Conservation (phyloP, 2,329 filamentous ascomycete genomes). For the Bretziella fagacearum region DNA sequence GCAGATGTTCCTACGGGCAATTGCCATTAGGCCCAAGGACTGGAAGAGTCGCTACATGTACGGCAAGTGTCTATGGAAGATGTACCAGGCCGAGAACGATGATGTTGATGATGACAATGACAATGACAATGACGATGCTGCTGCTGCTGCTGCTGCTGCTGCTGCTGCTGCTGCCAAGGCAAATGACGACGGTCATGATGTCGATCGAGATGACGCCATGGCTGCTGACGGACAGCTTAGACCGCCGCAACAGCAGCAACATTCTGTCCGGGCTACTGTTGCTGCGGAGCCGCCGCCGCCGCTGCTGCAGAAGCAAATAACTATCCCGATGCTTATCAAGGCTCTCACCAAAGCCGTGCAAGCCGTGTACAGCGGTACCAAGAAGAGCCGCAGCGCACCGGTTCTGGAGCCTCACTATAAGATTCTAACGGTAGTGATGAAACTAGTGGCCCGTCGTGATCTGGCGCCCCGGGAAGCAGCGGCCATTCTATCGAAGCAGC, state of each 20-base stretch:
- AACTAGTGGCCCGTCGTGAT: constrained; percentile 47
- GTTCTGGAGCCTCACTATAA: constrained; percentile 89
- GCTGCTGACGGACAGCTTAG: background rate
- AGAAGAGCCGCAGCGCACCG: constrained; percentile 49
- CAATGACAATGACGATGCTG: constrained; percentile 9
- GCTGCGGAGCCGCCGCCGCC: background rate
- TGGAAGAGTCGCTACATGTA: constrained; percentile 48
- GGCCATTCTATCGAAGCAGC: constrained; percentile 37
- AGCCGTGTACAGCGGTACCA: constrained; percentile 34
- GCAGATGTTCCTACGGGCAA: constrained; percentile 38
- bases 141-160: background rate
- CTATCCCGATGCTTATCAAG: constrained; percentile 27
- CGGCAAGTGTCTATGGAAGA: constrained; percentile 46
- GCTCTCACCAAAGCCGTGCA: constrained; percentile 35
- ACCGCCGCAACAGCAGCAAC: too few species aligned
- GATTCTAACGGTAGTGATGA: constrained; percentile 65
- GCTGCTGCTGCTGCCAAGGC: background rate
- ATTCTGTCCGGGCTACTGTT: background rate
- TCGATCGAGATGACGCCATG: constrained; percentile 15
- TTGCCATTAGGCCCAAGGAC: constrained; percentile 34
- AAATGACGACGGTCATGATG: constrained; percentile 14
- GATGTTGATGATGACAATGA: constrained; percentile 24
- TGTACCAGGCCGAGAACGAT: constrained; percentile 36
- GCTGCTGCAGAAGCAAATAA: constrained; percentile 19
- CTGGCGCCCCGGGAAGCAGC: constrained; percentile 32